phyloP scores from a whole-genome alignment of 2,329 filamentous ascomycete species.

The Purpureocillium lavendulum region DNA sequence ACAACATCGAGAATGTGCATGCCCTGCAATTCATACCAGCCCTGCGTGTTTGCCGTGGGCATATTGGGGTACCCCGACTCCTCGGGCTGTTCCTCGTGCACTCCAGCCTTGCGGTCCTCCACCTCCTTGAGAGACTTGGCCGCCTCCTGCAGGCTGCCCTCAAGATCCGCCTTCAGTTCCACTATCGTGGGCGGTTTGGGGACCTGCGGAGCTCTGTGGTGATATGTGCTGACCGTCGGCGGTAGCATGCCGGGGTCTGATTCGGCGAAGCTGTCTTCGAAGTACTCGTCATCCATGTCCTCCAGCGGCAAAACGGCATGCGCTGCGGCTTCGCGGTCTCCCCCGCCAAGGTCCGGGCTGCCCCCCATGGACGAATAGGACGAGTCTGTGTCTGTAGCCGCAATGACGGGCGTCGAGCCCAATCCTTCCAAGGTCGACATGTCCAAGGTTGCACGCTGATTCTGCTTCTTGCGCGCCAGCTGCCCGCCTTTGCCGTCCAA shows the following conservation, averaged over 20 bases:
- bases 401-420: conserved; percentile 24
- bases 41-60: conserved; percentile 42
- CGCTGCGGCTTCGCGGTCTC: conserved; percentile 25
- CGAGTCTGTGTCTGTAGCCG: conserved; percentile 45
- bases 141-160: conserved; percentile 61
- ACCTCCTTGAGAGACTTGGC: conserved; percentile 58
- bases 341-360: conserved; percentile 45
- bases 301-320: conserved; percentile 41
- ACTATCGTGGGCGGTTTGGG: conserved; percentile 76
- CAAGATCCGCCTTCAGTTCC: conserved; percentile 62
- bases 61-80: conserved; percentile 27
- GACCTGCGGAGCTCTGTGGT: conserved; percentile 71
- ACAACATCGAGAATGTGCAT: conserved; percentile 88
- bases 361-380: conserved; percentile 52
- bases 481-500: conserved; percentile 90
- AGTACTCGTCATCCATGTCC: conserved; percentile 35
- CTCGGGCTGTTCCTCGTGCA: conserved; percentile 17
- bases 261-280: conserved; percentile 51
- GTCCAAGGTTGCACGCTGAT: conserved; percentile 49
- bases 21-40: conserved; percentile 82
- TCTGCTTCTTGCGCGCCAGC: conserved; percentile 63
- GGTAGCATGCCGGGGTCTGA: conserved; percentile 75
- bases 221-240: conserved; percentile 96
- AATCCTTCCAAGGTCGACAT: conserved; percentile 40
- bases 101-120: conserved; percentile 26